Evolutionary conservation across 257 asterid species (phyloP), one percentile per base, ranked within the genome.

Genomic region (Fraxinus americana): DNA sequence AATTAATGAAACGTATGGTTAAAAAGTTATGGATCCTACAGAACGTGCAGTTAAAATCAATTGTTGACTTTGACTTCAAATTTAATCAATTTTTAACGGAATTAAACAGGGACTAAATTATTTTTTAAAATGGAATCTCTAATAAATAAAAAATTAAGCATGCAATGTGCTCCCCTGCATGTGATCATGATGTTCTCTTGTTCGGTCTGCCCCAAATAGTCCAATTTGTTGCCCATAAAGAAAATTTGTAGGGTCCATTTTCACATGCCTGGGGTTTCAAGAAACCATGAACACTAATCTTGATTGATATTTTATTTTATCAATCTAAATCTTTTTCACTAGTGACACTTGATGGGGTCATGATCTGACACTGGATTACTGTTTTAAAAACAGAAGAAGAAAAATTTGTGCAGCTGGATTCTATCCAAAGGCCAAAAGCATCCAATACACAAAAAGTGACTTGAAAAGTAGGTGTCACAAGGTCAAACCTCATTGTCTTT

Each of bases 251-350:
- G 86, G 83, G 77, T 10, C 84, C 81, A 75, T 43, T 76, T 34
- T 76, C 86, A 83, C 86, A 76, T 79, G 82, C 69, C 69, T 63
- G 35, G 10, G 35, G 34, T 63, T 63, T 23, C 69, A 63, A 63
- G 69, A 25, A 63, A 63, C 69, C 32, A 3, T 63, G 34, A 54
- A 19, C 25, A 61, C 14, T 61, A 63, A 63, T 63, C 36, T 63
- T 23, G 36, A 23, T 63, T 23, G 27, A 23, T 25, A 9, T 63
- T 63, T 23, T 63, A 63, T 25, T 11, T 1, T 12, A 10, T 63
- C 36, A 63, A 63, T 27, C 17, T 25, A 25, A 25, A 63, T 63
- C 69, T 25, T 23, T 35, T 2, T 23, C 27, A 57, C 10, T 19
- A 19, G 1, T 25, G 68, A 61, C 34, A 63, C 34, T 63, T 63